phyloP scores from a whole-genome alignment of 352 stramenopile genomes.

The Phytophthora megakarya region DNA sequence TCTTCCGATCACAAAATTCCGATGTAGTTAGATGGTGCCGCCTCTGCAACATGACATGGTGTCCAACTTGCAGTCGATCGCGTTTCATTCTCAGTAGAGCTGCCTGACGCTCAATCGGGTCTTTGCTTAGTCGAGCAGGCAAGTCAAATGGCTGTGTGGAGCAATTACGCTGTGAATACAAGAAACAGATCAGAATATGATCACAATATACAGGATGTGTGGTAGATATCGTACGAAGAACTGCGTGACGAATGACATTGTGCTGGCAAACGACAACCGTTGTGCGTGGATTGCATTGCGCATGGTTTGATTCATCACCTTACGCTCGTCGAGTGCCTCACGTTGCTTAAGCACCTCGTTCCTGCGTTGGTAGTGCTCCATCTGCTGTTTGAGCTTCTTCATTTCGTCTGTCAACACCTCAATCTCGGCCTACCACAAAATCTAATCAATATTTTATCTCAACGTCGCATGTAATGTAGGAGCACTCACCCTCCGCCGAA shows the following conservation, averaged over 20 bases:
- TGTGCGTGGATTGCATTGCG: conserved; percentile 24
- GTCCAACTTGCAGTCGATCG: conserved; percentile 33
- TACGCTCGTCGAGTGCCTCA: conserved; percentile 19
- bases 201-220: neutral
- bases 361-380: conserved; percentile 11
- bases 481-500: conserved; percentile 24
- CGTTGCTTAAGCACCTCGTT: conserved; percentile 18
- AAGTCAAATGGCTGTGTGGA: conserved; percentile 34
- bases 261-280: conserved; percentile 29
- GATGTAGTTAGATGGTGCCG: conserved; percentile 29
- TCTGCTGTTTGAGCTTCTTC: conserved; percentile 29
- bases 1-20: conserved; percentile 47
- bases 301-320: conserved; percentile 27
- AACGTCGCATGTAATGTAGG: neutral
- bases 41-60: conserved; percentile 35
- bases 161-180: conserved; percentile 17
- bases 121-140: conserved; percentile 23
- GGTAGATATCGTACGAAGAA: conserved; percentile 45
- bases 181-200: neutral
- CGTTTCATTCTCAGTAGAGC: conserved; percentile 33
- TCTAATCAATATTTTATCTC: neutral
- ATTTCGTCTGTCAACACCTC: conserved; percentile 26
- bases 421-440: conserved; percentile 28
- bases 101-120: conserved; percentile 24
- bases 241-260: conserved; percentile 31